Evolutionary conservation across 2,329 filamentous ascomycete genomes (phyloP), one percentile per base, ranked within the genome.

Genomic region (Penicillium sp.): DNA sequence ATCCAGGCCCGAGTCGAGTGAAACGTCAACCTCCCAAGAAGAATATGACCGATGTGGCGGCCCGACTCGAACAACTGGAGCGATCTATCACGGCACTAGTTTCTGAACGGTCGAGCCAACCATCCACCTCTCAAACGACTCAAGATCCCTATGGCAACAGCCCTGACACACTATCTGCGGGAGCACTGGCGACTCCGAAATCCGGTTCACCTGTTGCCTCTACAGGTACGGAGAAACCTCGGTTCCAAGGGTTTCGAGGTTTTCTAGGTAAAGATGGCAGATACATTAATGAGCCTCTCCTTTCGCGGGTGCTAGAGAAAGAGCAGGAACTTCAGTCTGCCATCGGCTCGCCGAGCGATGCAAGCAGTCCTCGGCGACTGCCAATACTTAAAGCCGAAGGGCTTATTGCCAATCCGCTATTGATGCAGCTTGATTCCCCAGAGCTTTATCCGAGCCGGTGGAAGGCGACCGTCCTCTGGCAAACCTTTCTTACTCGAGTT

Each of bases 261-360:
- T 57, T 67, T 13, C 27, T 69, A 13, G 60, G 54, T 18, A 61
- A 58, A 31, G 63, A 66, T 27, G 67, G 67, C 24, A 54, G 51
- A n/a, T 69, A 69, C 48, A 65, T 69, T 39, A 66, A 69, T n/a
- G 67, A 69, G 31, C 55, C 55, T 13, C 53, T 69, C 3, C 48
- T 69, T 3, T 67, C 67, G 1, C 58, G 58, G 4, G 57, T 69
- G 1, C 39, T 69, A 6, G 65, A 66, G 27, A 65, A 68, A 48
- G 64, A 67, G 11, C 55, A 60, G 22, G 67, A 68, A 7, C 52
- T 69, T 3, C 65, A 67, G 10, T 59, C 54, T 1, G 61, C 57
- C 3, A 64, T 66, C 32, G 57, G 55, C 2, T 58, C 58, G 3
- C 63, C 62, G 0, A 48, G 42, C 14, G 55, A 41, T 13, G 45